Evolutionary conservation across 768 basidiomycete genomes (phyloP).

Genomic region (Hydnomerulius pinastri): DNA sequence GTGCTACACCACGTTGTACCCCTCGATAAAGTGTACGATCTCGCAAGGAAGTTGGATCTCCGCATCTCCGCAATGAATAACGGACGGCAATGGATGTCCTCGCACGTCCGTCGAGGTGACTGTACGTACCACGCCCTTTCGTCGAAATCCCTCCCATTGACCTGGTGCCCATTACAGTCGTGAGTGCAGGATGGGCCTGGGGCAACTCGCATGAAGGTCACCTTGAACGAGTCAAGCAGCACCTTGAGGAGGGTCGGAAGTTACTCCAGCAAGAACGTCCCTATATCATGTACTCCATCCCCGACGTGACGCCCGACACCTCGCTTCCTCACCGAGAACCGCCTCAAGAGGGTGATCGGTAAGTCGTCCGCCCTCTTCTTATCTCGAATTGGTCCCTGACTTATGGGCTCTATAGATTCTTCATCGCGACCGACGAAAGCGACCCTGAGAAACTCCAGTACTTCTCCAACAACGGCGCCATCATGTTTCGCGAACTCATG

Average conservation of each 20-base stretch:
- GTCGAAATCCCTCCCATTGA: neutral
- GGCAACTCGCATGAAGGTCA: slow-evolving; percentile 32
- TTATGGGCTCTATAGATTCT: slow-evolving; percentile 21
- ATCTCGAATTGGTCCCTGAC: neutral
- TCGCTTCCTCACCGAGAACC: slow-evolving; percentile 16
- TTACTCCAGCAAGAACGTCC: slow-evolving; percentile 23
- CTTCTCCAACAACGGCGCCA: slow-evolving; percentile 34
- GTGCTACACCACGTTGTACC: slow-evolving; percentile 28
- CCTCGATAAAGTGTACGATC: slow-evolving; percentile 22
- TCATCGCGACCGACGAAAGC: slow-evolving; percentile 40
- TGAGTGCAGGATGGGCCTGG: slow-evolving; percentile 35
- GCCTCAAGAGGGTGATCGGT: slow-evolving; percentile 20
- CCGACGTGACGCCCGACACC: slow-evolving; percentile 12
- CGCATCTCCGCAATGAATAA: slow-evolving; percentile 24
- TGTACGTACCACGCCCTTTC: slow-evolving; percentile 23
- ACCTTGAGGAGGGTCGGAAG: slow-evolving; percentile 30
- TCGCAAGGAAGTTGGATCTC: slow-evolving; percentile 25
- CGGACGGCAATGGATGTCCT: slow-evolving; percentile 38
- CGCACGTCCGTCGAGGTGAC: slow-evolving; percentile 42
- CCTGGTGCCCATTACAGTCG: slow-evolving; percentile 16
- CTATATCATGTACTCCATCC: slow-evolving; percentile 17
- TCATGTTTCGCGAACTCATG: slow-evolving; percentile 41
- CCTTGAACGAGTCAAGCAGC: slow-evolving; percentile 32
- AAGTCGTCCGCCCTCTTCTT: neutral
- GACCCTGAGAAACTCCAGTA: slow-evolving; percentile 29